These are phyloP conservation scores for Leccinum ochraceum DNA, from an alignment of 768 basidiomycete genomes.

Conservation along the genomic window DNA sequence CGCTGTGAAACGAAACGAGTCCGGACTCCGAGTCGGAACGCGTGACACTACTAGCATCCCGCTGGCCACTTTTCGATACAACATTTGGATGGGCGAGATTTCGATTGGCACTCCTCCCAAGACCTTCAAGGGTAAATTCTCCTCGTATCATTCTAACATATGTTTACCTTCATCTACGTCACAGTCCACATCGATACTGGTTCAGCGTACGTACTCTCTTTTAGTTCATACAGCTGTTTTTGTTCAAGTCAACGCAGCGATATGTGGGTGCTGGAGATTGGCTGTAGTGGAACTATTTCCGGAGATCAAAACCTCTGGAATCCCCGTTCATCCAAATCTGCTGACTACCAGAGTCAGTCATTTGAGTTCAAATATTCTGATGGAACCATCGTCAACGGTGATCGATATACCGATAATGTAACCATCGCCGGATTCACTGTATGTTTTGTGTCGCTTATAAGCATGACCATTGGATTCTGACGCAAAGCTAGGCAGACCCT, in stretches of 20 bases:
- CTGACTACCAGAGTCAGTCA: neutral
- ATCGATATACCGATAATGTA: neutral
- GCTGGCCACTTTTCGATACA: too few relatives aligned
- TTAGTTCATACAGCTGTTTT: neutral
- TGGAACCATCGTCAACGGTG: neutral
- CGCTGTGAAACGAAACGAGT: too few relatives aligned
- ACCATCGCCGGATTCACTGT: neutral
- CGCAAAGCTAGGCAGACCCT: too few relatives aligned
- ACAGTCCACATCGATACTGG: neutral
- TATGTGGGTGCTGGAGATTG: neutral
- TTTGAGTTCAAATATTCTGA: neutral
- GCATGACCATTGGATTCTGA: too few relatives aligned
- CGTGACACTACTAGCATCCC: too few relatives aligned
- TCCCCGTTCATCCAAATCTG: too few relatives aligned
- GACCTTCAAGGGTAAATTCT: neutral
- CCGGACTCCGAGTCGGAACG: too few relatives aligned
- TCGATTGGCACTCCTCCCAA: neutral
- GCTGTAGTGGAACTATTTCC: neutral
- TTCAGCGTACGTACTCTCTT: neutral
- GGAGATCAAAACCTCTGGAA: too few relatives aligned
- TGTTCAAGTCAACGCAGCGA: neutral
- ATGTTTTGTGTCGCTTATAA: neutral
- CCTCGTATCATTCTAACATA: neutral
- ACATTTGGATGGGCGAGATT: neutral
- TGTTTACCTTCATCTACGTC: neutral